Base-by-base conservation (phyloP, 139 green algal genomes). In the Tetradesmus lagerheimii region DNA sequence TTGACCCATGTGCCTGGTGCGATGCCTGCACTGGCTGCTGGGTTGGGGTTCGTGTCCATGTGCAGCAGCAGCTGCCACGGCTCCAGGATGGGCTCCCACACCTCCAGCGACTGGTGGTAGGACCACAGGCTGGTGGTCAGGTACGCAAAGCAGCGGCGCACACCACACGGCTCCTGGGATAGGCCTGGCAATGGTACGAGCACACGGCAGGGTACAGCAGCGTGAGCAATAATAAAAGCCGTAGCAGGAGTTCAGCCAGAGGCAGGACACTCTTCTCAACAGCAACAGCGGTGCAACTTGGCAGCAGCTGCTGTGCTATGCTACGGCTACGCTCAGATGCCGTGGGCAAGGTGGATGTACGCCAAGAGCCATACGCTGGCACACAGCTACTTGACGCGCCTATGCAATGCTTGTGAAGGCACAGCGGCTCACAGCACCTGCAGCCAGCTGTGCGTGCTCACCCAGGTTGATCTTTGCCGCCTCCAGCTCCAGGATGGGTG, bases 71-170 rank as follows among this genome's bases (percentile, higher is more conserved):
- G 86, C 88, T 97, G 93, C 92, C 94, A 97, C 0, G 97, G 96
- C 92, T 98, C 96, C 88, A 99, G 34, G 45, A 99, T 87, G 0
- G 97, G 97, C 93, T 99, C 97, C 97, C 97, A 99, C 0, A 91
- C 89, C 16, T 83, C 57, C 45, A 97, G 91, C 0, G 90, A 31
- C 2, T 88, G 31, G 85, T 97, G 95, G 92, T 95, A 98, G 16
- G 89, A 92, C 91, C 94, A 97, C 41, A 95, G 87, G 34, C 77
- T 89, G 41, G 92, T 74, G 38, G 86, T 92, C 14, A 94, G 50
- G 83, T 93, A 92, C 15, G 89, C 89, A 66, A 93, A 95, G 78
- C 85, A 80, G 78, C 93, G 91, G 11, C 35, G 83, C 31, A 95
- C 83, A 3, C 85, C 88, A 25, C 86, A 80, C 3, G 50, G 25